Percentiles rank a stretch among this genome's conserved stretches.
These are phyloP conservation scores for Penicillium bovifimosum DNA, from an alignment of 495 filamentous ascomycete species.

Conservation along the genomic window DNA sequence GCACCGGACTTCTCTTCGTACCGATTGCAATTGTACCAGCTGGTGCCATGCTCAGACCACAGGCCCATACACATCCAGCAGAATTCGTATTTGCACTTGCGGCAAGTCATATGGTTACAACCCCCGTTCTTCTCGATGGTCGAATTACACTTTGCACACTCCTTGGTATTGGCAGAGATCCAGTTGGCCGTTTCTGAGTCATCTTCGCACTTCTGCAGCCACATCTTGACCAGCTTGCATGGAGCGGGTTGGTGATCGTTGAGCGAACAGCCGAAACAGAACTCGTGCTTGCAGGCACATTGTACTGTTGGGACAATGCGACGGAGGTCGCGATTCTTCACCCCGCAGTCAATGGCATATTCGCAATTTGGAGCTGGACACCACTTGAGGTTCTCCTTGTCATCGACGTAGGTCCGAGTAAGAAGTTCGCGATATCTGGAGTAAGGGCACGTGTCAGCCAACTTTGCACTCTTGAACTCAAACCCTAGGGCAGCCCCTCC, in stretches of 20 bases:
- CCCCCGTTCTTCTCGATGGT: conserved; percentile 99
- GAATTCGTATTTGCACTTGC: conserved; percentile 97
- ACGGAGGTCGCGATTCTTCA: conserved; percentile 78
- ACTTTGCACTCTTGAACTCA: neutral
- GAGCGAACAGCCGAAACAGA: conserved; percentile 95
- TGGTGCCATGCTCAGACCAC: conserved; percentile 98
- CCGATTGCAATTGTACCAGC: conserved; percentile 98
- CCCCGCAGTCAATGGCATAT: conserved; percentile 81
- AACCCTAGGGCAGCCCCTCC: too few species aligned
- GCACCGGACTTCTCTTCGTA: conserved; percentile 92
- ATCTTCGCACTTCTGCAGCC: conserved; percentile 97
- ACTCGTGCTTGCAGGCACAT: conserved; percentile 76
- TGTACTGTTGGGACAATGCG: conserved; percentile 84
- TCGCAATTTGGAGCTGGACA: conserved; percentile 94
- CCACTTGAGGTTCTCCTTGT: conserved; percentile 92
- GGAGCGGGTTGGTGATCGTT: conserved; percentile 91
- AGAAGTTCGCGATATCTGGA: conserved; percentile 76
- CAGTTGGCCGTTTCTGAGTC: conserved; percentile 98
- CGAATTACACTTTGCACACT: conserved; percentile 90
- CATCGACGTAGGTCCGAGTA: conserved; percentile 92
- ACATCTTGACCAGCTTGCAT: conserved; percentile 86
- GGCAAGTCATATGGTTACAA: conserved; percentile 99
- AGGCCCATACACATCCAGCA: conserved; percentile 99
- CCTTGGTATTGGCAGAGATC: conserved; percentile 98
- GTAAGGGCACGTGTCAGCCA: conserved; percentile 8